Evolutionary conservation across 1,284 basidiomycete genomes (phyloP).

Genomic region (Stereum hirsutum): DNA sequence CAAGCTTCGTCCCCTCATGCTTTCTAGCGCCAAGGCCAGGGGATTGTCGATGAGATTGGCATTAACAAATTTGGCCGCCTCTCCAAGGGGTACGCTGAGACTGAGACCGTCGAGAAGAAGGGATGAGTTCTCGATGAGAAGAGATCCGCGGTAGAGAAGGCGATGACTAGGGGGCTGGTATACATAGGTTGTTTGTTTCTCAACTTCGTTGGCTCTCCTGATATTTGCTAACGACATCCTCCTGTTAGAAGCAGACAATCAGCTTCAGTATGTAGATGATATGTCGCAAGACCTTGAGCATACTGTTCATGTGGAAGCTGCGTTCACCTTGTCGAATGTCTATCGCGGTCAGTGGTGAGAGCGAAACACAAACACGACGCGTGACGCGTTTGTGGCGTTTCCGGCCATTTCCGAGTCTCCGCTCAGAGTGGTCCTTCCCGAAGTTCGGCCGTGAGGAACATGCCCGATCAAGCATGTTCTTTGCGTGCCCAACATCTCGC

Average conservation of each 20-base stretch:
- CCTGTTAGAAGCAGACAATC: neutral
- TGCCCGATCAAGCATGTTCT: neutral
- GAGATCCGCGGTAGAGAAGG: conserved; percentile 64
- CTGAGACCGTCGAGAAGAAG: conserved; percentile 65
- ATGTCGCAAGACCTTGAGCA: neutral
- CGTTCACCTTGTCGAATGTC: neutral
- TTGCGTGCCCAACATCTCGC: neutral
- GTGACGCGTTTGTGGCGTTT: neutral
- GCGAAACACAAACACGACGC: neutral
- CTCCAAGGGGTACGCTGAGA: conserved; percentile 40
- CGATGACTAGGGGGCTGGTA: conserved; percentile 25
- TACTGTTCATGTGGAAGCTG: neutral
- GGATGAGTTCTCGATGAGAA: conserved; percentile 67
- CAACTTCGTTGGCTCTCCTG: neutral
- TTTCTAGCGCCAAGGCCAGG: conserved; percentile 64
- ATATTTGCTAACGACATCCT: neutral
- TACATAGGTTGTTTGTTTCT: conserved; percentile 12
- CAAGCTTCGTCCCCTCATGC: conserved; percentile 67
- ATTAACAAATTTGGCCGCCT: too few species aligned
- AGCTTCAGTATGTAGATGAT: neutral
- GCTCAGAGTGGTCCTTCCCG: neutral
- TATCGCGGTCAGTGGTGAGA: neutral
- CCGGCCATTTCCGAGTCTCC: too few species aligned
- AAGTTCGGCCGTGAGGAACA: neutral
- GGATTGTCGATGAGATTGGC: conserved; percentile 49